Percentiles rank a stretch among this genome's conserved stretches.
Conservation (phyloP, 345 rosid species). For the Linum tenue region DNA sequence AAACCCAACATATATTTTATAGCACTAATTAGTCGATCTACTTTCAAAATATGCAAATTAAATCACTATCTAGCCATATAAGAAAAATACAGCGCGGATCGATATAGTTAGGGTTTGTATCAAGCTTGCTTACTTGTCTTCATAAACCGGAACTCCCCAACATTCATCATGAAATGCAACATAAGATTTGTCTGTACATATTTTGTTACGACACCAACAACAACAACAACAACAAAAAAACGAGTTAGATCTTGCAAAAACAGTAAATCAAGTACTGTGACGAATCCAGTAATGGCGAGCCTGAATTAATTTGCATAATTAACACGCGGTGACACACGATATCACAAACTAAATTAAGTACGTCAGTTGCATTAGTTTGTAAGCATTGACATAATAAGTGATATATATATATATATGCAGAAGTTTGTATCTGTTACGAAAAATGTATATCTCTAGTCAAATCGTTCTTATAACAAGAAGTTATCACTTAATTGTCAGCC, state of each 20-base stretch:
- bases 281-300: not conserved
- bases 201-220: not conserved
- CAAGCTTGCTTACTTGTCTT: constrained; percentile 57
- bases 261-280: not conserved
- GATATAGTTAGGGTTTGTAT: no score
- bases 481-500: no score
- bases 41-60: no score
- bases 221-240: not conserved
- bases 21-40: no score
- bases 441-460: no score
- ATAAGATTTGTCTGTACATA: constrained; percentile 60
- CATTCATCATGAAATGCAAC: constrained; percentile 86
- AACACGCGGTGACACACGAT: not conserved
- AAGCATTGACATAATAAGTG: not conserved
- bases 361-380: not conserved
- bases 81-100: no score
- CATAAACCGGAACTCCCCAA: constrained; percentile 96
- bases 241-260: not conserved
- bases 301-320: not conserved
- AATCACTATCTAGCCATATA: no score
- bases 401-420: no score
- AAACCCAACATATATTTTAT: no score
- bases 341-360: not conserved
- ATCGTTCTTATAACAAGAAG: not conserved
- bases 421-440: no score